Conservation (phyloP, 2,329 filamentous ascomycete genomes). For the Arthrobotrys megalospora region DNA sequence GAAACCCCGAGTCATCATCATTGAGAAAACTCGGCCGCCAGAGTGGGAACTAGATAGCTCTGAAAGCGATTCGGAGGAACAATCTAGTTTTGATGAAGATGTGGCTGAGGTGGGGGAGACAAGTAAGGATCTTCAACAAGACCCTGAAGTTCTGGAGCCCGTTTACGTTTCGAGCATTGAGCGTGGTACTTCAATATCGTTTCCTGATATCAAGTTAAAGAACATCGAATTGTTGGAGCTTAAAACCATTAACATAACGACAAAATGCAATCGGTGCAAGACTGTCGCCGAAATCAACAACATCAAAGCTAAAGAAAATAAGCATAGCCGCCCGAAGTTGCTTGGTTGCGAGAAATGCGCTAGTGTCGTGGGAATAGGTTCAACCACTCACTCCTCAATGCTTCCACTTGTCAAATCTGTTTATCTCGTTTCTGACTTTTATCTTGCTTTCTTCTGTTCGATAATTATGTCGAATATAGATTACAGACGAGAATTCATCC, state of each 20-base stretch:
- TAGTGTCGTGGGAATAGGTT: constrained; percentile 70
- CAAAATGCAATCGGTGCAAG: constrained; percentile 86
- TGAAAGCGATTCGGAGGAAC: constrained; percentile 65
- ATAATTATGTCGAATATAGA: constrained; percentile 65
- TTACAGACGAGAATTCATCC: constrained; percentile 80
- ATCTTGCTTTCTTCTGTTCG: constrained; percentile 31
- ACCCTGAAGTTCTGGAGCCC: constrained; percentile 66
- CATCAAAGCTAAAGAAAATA: constrained; percentile 71
- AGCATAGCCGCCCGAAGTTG: constrained; percentile 67
- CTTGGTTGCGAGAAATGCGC: constrained; percentile 74
- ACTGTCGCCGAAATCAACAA: constrained; percentile 79
- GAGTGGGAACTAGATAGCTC: constrained; percentile 69
- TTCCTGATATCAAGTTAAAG: constrained; percentile 82
- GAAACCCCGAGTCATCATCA: constrained; percentile 46
- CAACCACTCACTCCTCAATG: constrained; percentile 31
- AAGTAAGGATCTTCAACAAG: constrained; percentile 39
- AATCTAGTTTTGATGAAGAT: constrained; percentile 61
- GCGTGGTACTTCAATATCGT: constrained; percentile 81
- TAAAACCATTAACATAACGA: constrained; percentile 76
- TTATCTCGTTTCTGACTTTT: constrained; percentile 22
- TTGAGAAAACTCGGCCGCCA: constrained; percentile 62
- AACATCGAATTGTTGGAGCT: constrained; percentile 83
- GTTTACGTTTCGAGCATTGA: constrained; percentile 69
- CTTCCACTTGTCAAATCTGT: not conserved
- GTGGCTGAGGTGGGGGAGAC: constrained; percentile 15